Percentiles rank a stretch among this genome's conserved stretches.
These are phyloP conservation scores for Zasmidium angulare DNA, from an alignment of 2,329 filamentous ascomycete genomes.

Conservation along the genomic window DNA sequence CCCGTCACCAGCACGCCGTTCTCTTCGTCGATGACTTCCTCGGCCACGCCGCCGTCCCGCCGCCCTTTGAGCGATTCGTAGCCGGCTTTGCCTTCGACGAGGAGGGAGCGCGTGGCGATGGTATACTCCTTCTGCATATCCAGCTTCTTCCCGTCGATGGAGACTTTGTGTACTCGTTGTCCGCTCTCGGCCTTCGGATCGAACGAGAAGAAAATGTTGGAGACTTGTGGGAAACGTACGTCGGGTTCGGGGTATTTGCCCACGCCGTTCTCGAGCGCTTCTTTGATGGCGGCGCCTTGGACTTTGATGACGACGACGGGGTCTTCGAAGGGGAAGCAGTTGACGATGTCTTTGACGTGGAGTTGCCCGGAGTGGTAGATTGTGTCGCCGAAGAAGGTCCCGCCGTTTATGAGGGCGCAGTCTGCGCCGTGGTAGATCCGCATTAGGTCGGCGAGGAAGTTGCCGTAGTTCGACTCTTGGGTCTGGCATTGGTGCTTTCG, in stretches of 20 bases:
- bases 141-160: slow-evolving; percentile 60
- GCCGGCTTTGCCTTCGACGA: slow-evolving; percentile 74
- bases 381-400: slow-evolving; percentile 81
- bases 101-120: slow-evolving; percentile 77
- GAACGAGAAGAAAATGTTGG: slow-evolving; percentile 72
- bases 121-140: slow-evolving; percentile 65
- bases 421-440: slow-evolving; percentile 74
- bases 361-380: slow-evolving; percentile 78
- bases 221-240: slow-evolving; percentile 77
- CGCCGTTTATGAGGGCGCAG: slow-evolving; percentile 76
- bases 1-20: slow-evolving; percentile 81
- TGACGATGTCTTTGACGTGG: slow-evolving; percentile 54
- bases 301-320: slow-evolving; percentile 74
- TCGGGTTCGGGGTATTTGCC: slow-evolving; percentile 76
- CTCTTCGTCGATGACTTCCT: slow-evolving; percentile 78
- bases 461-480: slow-evolving; percentile 76
- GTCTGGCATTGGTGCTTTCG: slow-evolving; percentile 78
- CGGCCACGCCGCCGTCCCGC: slow-evolving; percentile 70
- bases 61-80: slow-evolving; percentile 70
- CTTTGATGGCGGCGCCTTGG: slow-evolving; percentile 67
- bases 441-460: slow-evolving; percentile 88
- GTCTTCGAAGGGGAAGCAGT: slow-evolving; percentile 77
- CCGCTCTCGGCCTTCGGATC: slow-evolving; percentile 61
- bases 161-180: slow-evolving; percentile 61
- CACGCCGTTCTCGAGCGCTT: slow-evolving; percentile 77